Base-by-base conservation (phyloP, 345 rosid species). In the Lepidium africanum region DNA sequence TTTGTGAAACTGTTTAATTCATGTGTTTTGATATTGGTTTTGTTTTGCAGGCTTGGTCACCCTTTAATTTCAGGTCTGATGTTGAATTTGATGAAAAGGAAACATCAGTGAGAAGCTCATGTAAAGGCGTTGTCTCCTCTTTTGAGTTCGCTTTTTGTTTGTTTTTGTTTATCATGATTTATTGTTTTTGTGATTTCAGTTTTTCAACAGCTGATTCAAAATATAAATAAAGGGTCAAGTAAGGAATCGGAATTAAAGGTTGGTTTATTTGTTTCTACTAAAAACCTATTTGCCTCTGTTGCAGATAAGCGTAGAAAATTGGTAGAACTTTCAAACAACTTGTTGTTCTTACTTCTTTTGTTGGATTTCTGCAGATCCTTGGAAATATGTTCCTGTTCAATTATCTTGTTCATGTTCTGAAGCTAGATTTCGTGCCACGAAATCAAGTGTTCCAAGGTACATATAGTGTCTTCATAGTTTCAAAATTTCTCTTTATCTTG, bases 371-470 rank as follows among this genome's bases (percentile, higher is more conserved):
- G 78, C 78, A 90, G 96, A 57, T 69, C 25, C 68, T 90, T 47
- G 73, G 87, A 69, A 83, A 77, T 72, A 80, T 88, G 95, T 67
- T 88, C 53, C 40, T 87, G 78, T 80, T 90, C 77, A 84, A 88
- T 70, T 91, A 90, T 83, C 87, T 94, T 70, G 79, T 83, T 76
- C 75, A 63, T 70, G 80, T 82, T 76, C 83, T 94, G 66, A 84
- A 85, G 77, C 78, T 77, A 71, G 97, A 92, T 77, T 83, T 88
- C 56, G 19, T 68, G 13, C 82, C 86, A 21, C 82, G 85, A 32
- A 80, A 75, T 51, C 77, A 49, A 51, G 58, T 83, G 33, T 83
- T 77, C 62, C 51, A 80, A 78, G 96, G 96, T 84, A 77, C 59
- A 40, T 3, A 38, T 27, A 14, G 7, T 38, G 49, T 13, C 42